Evolutionary conservation across 2,329 filamentous ascomycete genomes (phyloP).

Genomic region (Apiospora hydei): DNA sequence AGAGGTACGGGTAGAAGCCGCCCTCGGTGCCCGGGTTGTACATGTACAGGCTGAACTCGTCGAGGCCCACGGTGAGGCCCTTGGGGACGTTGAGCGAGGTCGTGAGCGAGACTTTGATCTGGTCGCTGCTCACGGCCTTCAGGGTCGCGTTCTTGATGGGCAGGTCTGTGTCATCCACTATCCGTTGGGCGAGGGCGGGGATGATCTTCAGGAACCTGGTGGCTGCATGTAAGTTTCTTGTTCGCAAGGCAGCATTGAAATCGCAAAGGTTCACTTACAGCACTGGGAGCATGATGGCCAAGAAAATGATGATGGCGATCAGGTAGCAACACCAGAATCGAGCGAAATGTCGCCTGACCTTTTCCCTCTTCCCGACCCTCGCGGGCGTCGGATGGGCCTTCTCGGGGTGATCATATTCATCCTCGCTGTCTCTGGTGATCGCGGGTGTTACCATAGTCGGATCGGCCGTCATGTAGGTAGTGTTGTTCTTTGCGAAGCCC

Average conservation of each 20-base stretch:
- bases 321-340: conserved; percentile 48
- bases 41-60: conserved; percentile 42
- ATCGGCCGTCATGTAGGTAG: background rate
- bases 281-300: conserved; percentile 48
- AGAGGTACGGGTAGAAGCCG: conserved; percentile 40
- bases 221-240: background rate
- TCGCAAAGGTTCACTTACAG: conserved; percentile 39
- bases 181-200: conserved; percentile 48
- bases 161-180: conserved; percentile 46
- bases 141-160: conserved; percentile 45
- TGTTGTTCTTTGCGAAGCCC: background rate
- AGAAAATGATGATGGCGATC: conserved; percentile 43
- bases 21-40: conserved; percentile 41
- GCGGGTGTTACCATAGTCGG: background rate
- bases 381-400: conserved; percentile 11
- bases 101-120: conserved; percentile 42
- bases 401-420: conserved; percentile 10
- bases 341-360: conserved; percentile 43
- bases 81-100: conserved; percentile 46
- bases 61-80: conserved; percentile 45
- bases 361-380: conserved; percentile 37
- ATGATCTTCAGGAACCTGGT: conserved; percentile 47
- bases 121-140: conserved; percentile 43
- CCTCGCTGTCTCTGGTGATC: background rate
- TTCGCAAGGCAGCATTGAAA: background rate